A percentile compares a stretch with the other conserved stretches of the same genome.
Evolutionary conservation across 257 asterid genomes (phyloP).

Genomic region (Rubia yunnanensis): DNA sequence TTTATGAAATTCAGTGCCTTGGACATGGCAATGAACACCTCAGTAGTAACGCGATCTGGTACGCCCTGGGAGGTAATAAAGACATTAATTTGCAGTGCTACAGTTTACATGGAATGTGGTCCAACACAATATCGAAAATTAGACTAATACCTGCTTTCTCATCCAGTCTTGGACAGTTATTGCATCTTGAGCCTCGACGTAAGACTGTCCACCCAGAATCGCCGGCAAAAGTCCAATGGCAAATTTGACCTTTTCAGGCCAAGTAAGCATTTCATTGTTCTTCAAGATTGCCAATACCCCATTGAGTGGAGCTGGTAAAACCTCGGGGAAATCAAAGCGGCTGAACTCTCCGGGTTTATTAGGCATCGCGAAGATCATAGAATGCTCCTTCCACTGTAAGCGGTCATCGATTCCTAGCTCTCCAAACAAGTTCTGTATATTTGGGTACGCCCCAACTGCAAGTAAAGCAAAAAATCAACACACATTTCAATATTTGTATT

Average conservation of each 20-base stretch:
- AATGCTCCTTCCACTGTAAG: constrained; percentile 96
- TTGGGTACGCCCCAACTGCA: constrained; percentile 99
- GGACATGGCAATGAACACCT: constrained; percentile 98
- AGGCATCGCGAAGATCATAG: constrained; percentile 99
- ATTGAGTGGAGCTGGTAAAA: constrained; percentile 81
- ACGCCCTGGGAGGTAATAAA: constrained; percentile 53
- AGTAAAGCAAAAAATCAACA: constrained; percentile 37
- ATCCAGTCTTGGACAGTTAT: constrained; percentile 92
- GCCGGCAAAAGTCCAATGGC: constrained; percentile 97
- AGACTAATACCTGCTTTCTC: constrained; percentile 67
- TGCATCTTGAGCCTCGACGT: constrained; percentile 96
- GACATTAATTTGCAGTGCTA: neutral
- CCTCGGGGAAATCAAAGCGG: constrained; percentile 85
- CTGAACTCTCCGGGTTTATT: constrained; percentile 94
- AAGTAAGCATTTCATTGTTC: constrained; percentile 96
- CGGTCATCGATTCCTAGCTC: constrained; percentile 91
- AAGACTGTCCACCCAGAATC: constrained; percentile 88
- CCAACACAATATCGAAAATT: neutral
- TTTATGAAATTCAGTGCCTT: constrained; percentile 95
- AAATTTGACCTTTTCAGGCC: constrained; percentile 93
- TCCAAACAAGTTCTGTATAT: constrained; percentile 94
- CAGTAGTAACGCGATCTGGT: constrained; percentile 79
- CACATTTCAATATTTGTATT: neutral
- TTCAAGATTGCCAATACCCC: constrained; percentile 90
- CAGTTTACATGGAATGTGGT: neutral